Evolutionary conservation across 768 basidiomycete genomes (phyloP).

Genomic region (Leccinellum luteum): DNA sequence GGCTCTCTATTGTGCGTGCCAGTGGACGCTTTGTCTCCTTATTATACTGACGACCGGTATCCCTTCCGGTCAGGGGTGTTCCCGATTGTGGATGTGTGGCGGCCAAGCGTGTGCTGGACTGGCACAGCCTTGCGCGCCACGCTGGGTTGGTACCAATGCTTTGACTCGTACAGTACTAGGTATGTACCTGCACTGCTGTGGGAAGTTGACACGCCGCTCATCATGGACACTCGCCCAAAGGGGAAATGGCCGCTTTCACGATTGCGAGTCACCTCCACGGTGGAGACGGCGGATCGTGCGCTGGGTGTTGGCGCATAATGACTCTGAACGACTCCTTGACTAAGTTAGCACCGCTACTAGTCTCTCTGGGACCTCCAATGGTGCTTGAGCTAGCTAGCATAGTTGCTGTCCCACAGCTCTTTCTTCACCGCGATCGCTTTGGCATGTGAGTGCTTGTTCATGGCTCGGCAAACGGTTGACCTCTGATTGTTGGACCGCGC

Average conservation of each 20-base stretch:
- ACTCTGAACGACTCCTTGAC: no score
- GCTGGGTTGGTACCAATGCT: background rate
- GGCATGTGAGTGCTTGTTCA: conserved; percentile 3
- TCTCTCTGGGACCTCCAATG: no score
- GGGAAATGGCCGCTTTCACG: background rate
- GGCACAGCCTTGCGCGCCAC: conserved; percentile 16
- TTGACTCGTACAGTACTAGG: conserved; percentile 17
- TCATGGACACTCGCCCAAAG: background rate
- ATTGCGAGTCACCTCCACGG: background rate
- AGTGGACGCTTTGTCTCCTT: conserved; percentile 25
- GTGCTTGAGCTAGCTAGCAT: background rate
- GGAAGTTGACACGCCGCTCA: background rate
- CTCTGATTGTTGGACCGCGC: background rate
- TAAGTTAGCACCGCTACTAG: background rate
- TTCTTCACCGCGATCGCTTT: conserved; percentile 1
- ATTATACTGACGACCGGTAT: conserved; percentile 19
- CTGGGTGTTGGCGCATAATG: no score
- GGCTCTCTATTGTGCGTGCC: conserved; percentile 17
- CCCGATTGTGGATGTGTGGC: conserved; percentile 22
- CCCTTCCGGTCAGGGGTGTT: conserved; percentile 21
- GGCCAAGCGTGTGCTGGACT: conserved; percentile 5
- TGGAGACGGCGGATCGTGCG: background rate
- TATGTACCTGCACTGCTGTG: background rate
- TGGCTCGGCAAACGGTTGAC: background rate
- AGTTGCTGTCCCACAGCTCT: background rate